Evolutionary conservation across 768 basidiomycete species (phyloP).

Genomic region (Rhizopogon vinicolor): DNA sequence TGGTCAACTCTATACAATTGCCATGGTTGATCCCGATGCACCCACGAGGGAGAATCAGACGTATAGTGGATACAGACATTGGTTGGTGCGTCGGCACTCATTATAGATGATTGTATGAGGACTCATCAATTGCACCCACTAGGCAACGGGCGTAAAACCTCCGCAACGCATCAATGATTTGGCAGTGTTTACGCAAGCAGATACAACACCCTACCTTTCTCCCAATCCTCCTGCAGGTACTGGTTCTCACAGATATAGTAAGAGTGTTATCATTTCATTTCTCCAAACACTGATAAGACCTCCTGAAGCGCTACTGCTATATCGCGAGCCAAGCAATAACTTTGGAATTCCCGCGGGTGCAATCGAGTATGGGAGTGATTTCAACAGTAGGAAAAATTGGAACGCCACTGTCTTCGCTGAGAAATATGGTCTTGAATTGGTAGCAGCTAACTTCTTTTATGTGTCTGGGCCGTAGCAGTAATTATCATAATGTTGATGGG

Average conservation of each 20-base stretch:
- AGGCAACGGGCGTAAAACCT: not conserved
- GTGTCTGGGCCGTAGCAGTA: not conserved
- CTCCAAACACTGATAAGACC: not conserved
- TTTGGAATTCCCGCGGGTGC: not conserved
- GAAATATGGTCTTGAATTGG: not conserved
- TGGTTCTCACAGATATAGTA: not conserved
- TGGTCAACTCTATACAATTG: not conserved
- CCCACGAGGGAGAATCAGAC: not conserved
- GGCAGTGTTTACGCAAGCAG: not conserved
- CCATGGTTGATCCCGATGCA: not conserved
- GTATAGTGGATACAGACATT: not conserved
- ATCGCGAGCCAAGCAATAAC: not conserved
- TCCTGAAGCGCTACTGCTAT: not conserved
- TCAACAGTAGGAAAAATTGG: not conserved
- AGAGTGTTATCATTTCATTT: not conserved
- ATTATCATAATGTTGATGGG: not conserved
- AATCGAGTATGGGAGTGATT: not conserved
- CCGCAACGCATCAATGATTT: not conserved
- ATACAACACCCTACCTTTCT: not conserved
- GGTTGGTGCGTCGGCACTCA: not conserved
- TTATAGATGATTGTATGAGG: not conserved
- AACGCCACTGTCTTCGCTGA: not conserved
- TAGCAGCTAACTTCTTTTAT: not conserved
- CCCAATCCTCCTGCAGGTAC: not conserved
- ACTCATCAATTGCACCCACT: not conserved